These are phyloP conservation scores for Yarrowia phangngaensis DNA, from an alignment of 805 yeast genomes.

Conservation along the genomic window DNA sequence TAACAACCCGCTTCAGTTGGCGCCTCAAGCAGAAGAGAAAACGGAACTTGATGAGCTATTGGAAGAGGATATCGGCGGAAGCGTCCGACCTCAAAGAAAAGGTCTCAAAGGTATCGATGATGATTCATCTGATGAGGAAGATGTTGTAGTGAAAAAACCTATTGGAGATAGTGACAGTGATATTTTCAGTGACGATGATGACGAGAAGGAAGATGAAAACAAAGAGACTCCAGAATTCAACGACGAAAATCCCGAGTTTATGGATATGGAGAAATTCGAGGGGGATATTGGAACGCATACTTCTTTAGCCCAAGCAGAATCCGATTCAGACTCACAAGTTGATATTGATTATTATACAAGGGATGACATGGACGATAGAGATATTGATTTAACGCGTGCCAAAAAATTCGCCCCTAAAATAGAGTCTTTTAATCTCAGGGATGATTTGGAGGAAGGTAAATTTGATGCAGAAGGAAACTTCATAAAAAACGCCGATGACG, in stretches of 20 bases:
- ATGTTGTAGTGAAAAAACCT: constrained; percentile 31
- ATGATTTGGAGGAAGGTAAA: constrained; percentile 56
- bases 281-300: constrained; percentile 28
- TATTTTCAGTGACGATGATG: constrained; percentile 32
- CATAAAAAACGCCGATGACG: constrained; percentile 44
- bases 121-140: constrained; percentile 19
- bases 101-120: constrained; percentile 24
- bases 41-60: constrained; percentile 31
- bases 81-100: constrained; percentile 26
- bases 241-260: constrained; percentile 32
- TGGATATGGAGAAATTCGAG: constrained; percentile 44
- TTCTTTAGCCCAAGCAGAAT: constrained; percentile 29
- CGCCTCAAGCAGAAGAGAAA: constrained; percentile 27
- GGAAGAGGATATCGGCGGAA: constrained; percentile 32
- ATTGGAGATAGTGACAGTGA: constrained; percentile 40
- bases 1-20: constrained; percentile 12
- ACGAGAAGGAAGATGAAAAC: constrained; percentile 34
- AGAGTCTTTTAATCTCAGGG: constrained; percentile 59
- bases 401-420: constrained; percentile 42
- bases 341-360: constrained; percentile 34
- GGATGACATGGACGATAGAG: constrained; percentile 31
- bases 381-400: constrained; percentile 29
- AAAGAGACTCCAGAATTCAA: constrained; percentile 24
- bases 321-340: constrained; percentile 35
- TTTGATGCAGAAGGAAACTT: constrained; percentile 63